These are phyloP conservation scores for Haplosporangium gracile DNA, from an alignment of 192 early-diverging fungal genomes.

Conservation along the genomic window DNA sequence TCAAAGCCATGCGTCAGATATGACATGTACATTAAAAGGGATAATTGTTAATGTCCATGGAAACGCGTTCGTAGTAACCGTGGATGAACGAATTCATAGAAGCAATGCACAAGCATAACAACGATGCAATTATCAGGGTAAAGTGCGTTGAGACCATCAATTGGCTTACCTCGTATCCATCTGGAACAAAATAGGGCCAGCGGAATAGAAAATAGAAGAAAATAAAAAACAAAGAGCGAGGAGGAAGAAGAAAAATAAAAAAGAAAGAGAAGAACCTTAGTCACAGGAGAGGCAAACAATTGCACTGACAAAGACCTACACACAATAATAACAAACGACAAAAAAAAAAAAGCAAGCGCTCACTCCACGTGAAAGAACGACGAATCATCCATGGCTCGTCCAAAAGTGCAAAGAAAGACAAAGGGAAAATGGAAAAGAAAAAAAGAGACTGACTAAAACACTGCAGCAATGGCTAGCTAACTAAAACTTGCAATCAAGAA, in stretches of 20 bases:
- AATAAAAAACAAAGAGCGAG: background rate
- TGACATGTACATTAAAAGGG: background rate
- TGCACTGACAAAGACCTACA: background rate
- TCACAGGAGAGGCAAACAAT: background rate
- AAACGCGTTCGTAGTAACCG: background rate
- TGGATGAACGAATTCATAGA: background rate
- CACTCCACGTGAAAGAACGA: conserved; percentile 23
- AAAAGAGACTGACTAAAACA: background rate
- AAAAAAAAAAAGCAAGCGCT: background rate
- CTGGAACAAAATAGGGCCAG: background rate
- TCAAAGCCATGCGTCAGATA: background rate
- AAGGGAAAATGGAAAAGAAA: background rate
- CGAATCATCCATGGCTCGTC: background rate
- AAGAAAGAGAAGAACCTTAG: background rate
- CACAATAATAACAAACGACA: background rate
- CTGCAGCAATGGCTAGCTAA: background rate
- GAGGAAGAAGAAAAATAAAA: background rate
- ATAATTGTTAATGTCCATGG: background rate
- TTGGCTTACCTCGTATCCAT: conserved; percentile 30
- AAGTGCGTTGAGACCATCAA: background rate
- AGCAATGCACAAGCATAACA: background rate
- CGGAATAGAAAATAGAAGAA: background rate
- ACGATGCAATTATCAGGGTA: background rate
- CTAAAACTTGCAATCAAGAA: too few species aligned
- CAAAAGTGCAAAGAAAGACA: background rate